Evolutionary conservation across 352 stramenopile genomes (phyloP).

Genomic region (Pythium scleroteichum): DNA sequence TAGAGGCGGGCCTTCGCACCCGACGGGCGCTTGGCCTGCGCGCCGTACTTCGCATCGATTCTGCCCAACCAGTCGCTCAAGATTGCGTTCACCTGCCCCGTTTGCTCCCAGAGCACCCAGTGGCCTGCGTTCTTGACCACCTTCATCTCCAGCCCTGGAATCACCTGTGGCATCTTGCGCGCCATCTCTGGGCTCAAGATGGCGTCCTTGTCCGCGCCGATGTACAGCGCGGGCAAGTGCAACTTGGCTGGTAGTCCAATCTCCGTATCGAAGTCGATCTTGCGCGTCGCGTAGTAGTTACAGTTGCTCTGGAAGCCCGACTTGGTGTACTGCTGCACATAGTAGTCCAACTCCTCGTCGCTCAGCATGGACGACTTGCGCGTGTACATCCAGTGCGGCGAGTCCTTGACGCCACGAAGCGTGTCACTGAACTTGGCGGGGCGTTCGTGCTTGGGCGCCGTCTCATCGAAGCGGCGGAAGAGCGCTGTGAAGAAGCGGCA

Average conservation of each 20-base stretch:
- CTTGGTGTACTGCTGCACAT: constrained; percentile 52
- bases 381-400: constrained; percentile 37
- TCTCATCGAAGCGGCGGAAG: constrained; percentile 49
- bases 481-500: constrained; percentile 53
- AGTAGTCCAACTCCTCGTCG: constrained; percentile 59
- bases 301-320: constrained; percentile 60
- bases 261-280: constrained; percentile 62
- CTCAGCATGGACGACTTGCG: constrained; percentile 46
- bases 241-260: constrained; percentile 32
- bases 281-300: constrained; percentile 59
- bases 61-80: constrained; percentile 43
- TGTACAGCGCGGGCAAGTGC: constrained; percentile 59
- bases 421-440: constrained; percentile 28
- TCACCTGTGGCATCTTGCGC: constrained; percentile 48
- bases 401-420: constrained; percentile 36
- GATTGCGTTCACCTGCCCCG: constrained; percentile 41
- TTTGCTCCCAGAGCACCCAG: constrained; percentile 67
- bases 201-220: constrained; percentile 52
- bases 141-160: constrained; percentile 56
- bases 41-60: constrained; percentile 20
- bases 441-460: constrained; percentile 20
- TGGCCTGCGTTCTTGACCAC: constrained; percentile 54
- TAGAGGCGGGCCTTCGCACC: background rate
- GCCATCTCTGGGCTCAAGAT: constrained; percentile 62
- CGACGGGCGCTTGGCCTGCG: background rate